Evolutionary conservation across 345 rosid genomes (phyloP).

Genomic region (Brassica napus): Da-Ae NC_063448.1:7263001-7263500

Average conservation of each 20-base stretch:
- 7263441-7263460: conserved; percentile 19
- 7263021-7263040: conserved; percentile 79
- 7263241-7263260: conserved; percentile 68
- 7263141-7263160: background rate
- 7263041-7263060: conserved; percentile 60
- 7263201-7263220: background rate
- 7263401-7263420: background rate
- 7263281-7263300: conserved; percentile 50
- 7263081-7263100: conserved; percentile 23
- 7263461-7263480: conserved; percentile 14
- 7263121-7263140: background rate
- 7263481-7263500: conserved; percentile 6
- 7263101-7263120: background rate
- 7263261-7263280: conserved; percentile 57
- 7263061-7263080: conserved; percentile 52
- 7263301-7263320: conserved; percentile 62
- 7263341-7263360: conserved; percentile 66
- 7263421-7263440: background rate
- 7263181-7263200: background rate
- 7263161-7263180: background rate
- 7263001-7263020: conserved; percentile 71
- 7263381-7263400: conserved; percentile 49
- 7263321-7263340: conserved; percentile 61
- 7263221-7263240: conserved; percentile 86
- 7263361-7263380: conserved; percentile 74